Evolutionary conservation across 1,284 basidiomycete species (phyloP).

Genomic region (Laetiporus sulphureus): DNA sequence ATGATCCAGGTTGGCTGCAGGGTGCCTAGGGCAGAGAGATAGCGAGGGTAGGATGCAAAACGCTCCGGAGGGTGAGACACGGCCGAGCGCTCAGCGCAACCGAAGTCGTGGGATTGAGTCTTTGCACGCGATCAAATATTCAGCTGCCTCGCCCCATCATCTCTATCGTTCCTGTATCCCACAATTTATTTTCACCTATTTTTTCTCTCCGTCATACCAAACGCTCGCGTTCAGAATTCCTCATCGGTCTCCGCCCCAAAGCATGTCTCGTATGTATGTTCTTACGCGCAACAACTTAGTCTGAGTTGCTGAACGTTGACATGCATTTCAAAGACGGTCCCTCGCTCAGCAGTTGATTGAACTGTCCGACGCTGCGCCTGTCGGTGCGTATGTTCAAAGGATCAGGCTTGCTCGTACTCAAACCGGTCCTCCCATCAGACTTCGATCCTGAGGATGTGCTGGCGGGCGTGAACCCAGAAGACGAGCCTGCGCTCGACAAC

Average conservation of each 20-base stretch:
- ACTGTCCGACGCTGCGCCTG: constrained; percentile 64
- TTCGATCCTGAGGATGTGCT: constrained; percentile 69
- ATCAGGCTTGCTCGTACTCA: constrained; percentile 12
- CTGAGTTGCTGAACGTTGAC: too few species aligned
- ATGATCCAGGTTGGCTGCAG: constrained; percentile 26
- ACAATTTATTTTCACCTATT: too few species aligned
- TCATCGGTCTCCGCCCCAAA: background rate
- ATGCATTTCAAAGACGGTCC: constrained; percentile 48
- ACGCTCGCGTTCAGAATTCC: too few species aligned
- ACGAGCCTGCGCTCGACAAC: constrained; percentile 18
- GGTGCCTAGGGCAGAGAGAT: constrained; percentile 14
- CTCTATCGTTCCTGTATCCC: constrained; percentile 5
- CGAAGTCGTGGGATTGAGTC: background rate
- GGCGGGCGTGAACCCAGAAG: constrained; percentile 13
- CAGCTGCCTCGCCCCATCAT: constrained; percentile 8
- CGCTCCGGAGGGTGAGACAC: constrained; percentile 11
- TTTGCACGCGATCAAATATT: constrained; percentile 2
- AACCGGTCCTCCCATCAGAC: constrained; percentile 39
- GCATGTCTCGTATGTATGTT: constrained; percentile 10
- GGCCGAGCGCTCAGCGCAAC: constrained; percentile 7
- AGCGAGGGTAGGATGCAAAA: constrained; percentile 17
- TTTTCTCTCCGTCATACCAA: too few species aligned
- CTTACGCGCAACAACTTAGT: too few species aligned
- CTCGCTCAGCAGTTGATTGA: constrained; percentile 80
- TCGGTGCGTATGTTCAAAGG: constrained; percentile 37